Evolutionary conservation across 2,329 filamentous ascomycete genomes (phyloP), one percentile per base, ranked within the genome.

Genomic region (Talaromyces amestolkiae): DNA sequence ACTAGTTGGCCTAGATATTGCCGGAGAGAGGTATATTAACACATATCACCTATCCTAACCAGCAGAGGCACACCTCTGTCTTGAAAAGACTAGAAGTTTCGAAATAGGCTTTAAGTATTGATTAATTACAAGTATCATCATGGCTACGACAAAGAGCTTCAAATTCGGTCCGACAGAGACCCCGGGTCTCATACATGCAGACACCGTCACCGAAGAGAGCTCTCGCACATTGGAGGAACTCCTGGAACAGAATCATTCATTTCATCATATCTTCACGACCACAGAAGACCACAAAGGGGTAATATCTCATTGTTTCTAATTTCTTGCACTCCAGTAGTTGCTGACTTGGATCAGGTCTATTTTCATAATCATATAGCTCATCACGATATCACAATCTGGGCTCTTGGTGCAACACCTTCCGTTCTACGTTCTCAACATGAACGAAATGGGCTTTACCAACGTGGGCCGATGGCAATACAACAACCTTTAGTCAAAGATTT

Each of bases 311-410:
- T 19, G 13, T 27, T 31, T 4, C 33, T 33, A 45, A 17, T 17
- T 58, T 37, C 8, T 17, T 10, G 3, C 17, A 35, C 41, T 47
- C 1, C 8, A 19, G 27, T 53, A 24, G 24, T 33, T 22, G 49
- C 24, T 45, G 41, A 33, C 43, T 24, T 49, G 31, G 43, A 10
- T 31, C n/a, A 66, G 64, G 59, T 53, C 15, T 66, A 63, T 58
- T 43, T 68, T 6, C 67, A 68, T 43, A 66, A 66, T 31, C 66
- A 68, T n/a, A 66, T 68, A 19, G 58, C 54, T 8, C 66, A 68
- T 37, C 66, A 66, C 39, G 59, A 49, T 13, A 17, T 66, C 24
- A 63, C 67, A n/a, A 33, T 68, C 10, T 68, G 66, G 66, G 54
- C 63, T 27, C 37, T 68, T 15, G 66, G 67, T 45, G 66, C 66